Base-by-base conservation (phyloP, 1,284 basidiomycete species). In the Tetrapyrgos nigripes region DNA sequence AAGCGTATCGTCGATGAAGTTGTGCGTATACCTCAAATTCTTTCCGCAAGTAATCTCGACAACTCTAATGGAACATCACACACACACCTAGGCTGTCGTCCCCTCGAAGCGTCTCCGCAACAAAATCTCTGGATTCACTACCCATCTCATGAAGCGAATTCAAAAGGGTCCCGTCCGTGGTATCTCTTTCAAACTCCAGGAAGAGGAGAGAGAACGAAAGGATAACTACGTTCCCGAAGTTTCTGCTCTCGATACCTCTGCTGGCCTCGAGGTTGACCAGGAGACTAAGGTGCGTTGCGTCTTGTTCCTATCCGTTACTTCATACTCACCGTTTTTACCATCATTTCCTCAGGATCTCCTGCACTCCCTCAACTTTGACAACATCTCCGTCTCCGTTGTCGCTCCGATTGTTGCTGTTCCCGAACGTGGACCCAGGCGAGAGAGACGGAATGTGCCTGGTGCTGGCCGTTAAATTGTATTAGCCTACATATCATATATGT, bases 131-230 rank as follows among this genome's bases (percentile, higher is more conserved):
- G 97, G 97, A 58, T 99, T 98, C 90, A 99, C 97, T 67, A 99
- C 97, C 72, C 97, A 99, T 79, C 85, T 99, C 77, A 99, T 99
- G 97, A 98, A 96, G 88, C 95, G 97, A 74, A 99, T 99, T 74
- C 95, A 98, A 81, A 91, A 91, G 68, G 97, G 97, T n/a, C 97
- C 97, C 71, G 97, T 99, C 66, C 95, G 96, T 71, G 97, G 97
- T 73, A 99, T 99, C 79, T 98, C 96, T 66, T 99, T 99, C 95
- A 98, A 98, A 83, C 92, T 99, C 68, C 97, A 99, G 80, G 97
- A 99, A 78, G 97, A 99, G 83, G 97, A 99, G 84, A 89, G 97
- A 68, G 97, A 99, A 83, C 86, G 97, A 75, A 99, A 99, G 88
- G 96, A 98, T 78, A 96, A 97, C 84, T 97, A 96, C 79, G 95